Conservation (phyloP, 768 basidiomycete genomes). For the Trametes elegans region DNA sequence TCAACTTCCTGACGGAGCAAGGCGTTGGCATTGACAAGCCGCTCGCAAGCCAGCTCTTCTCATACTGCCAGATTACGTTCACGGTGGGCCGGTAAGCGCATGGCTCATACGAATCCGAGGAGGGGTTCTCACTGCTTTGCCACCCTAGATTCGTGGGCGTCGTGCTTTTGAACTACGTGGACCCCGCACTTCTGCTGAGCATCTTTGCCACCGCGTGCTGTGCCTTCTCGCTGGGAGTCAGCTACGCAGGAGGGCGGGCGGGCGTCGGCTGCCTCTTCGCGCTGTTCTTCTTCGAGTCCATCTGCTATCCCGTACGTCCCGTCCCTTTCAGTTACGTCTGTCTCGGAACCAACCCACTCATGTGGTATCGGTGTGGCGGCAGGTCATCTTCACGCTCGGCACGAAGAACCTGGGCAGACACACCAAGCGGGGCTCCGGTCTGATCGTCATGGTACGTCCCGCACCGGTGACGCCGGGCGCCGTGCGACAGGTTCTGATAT, state of each 20-base stretch:
- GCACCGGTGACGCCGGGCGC: neutral
- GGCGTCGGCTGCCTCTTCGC: conserved; percentile 62
- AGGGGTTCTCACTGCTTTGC: neutral
- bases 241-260: conserved; percentile 48
- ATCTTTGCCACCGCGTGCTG: conserved; percentile 52
- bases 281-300: conserved; percentile 75
- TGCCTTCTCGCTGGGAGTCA: conserved; percentile 49
- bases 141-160: conserved; percentile 57
- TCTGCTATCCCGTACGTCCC: conserved; percentile 58
- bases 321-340: neutral
- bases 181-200: conserved; percentile 61
- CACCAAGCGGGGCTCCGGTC: conserved; percentile 59
- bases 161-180: conserved; percentile 56
- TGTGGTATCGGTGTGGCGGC: neutral
- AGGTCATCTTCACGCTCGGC: conserved; percentile 63
- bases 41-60: conserved; percentile 62
- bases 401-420: conserved; percentile 62
- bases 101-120: conserved; percentile 13
- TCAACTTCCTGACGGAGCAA: conserved; percentile 70
- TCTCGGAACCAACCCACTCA: neutral
- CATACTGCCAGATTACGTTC: conserved; percentile 70
- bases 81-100: conserved; percentile 51
- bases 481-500: neutral
- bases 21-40: conserved; percentile 50
- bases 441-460: conserved; percentile 57